Conservation (phyloP, 768 basidiomycete species). For the Podaxis pistillaris region DNA sequence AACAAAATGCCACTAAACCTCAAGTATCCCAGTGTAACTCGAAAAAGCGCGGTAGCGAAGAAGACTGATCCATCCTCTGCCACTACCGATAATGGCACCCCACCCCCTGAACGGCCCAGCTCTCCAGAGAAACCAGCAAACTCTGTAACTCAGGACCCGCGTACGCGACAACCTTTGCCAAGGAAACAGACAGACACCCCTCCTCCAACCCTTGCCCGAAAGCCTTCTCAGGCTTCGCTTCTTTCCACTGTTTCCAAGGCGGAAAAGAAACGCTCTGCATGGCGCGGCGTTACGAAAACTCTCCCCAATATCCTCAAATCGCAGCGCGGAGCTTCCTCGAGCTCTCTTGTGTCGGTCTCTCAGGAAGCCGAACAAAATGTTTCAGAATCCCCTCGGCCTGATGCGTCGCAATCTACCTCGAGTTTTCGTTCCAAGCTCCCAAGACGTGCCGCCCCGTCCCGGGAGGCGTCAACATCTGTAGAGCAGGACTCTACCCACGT, state of each 20-base stretch:
- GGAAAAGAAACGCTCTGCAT: conserved; percentile 5
- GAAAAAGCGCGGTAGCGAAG: neutral
- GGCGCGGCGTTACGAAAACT: conserved; percentile 6
- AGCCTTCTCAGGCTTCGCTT: conserved; percentile 5
- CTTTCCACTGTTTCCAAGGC: neutral
- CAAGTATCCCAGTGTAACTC: neutral
- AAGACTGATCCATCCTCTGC: neutral
- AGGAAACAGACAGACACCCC: neutral
- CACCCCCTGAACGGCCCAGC: no score
- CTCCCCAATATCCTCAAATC: conserved; percentile 4
- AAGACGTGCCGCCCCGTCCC: neutral
- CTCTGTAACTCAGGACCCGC: neutral
- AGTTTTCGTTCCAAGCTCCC: neutral
- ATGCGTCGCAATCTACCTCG: neutral
- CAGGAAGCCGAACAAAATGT: neutral
- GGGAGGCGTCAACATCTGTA: neutral
- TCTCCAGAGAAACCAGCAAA: neutral
- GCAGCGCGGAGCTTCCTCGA: conserved; percentile 4
- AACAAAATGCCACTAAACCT: conserved; percentile 5
- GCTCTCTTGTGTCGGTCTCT: neutral
- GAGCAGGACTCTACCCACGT: neutral
- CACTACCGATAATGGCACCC: no score
- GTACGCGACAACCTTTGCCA: neutral
- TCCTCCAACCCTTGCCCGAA: neutral
- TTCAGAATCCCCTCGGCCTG: neutral